Evolutionary conservation across 441 rosid genomes (phyloP).

Genomic region (Erodium texanum): DNA sequence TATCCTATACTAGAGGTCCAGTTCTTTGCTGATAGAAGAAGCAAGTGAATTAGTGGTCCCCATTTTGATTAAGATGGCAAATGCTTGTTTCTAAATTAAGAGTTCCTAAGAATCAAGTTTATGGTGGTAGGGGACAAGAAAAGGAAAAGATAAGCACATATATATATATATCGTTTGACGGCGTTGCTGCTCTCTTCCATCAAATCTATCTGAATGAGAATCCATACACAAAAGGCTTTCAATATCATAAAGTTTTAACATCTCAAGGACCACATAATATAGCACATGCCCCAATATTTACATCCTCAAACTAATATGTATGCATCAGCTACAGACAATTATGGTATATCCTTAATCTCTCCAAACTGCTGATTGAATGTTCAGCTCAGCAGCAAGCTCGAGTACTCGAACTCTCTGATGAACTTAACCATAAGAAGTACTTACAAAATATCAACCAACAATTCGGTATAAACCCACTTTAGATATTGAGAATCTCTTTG

Average conservation of each 20-base stretch:
- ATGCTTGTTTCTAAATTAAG: slow-evolving; percentile 23
- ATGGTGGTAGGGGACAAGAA: background rate
- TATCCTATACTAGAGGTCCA: slow-evolving; percentile 18
- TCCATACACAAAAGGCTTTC: slow-evolving; percentile 20
- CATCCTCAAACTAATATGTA: slow-evolving; percentile 26
- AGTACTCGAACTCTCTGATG: too few species aligned
- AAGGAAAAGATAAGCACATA: too few species aligned
- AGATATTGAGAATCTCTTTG: too few species aligned
- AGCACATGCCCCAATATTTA: slow-evolving; percentile 38
- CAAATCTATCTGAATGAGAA: slow-evolving; percentile 28
- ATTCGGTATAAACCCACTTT: too few species aligned
- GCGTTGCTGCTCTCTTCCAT: slow-evolving; percentile 23
- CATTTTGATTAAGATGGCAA: slow-evolving; percentile 17
- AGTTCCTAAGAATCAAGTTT: slow-evolving; percentile 17
- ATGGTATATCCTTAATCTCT: slow-evolving; percentile 10
- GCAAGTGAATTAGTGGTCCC: slow-evolving; percentile 28
- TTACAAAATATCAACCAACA: too few species aligned
- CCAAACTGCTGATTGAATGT: slow-evolving; percentile 7
- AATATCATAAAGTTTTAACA: slow-evolving; percentile 18
- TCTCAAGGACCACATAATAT: slow-evolving; percentile 24
- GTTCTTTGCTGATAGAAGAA: slow-evolving; percentile 16
- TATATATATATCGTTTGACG: slow-evolving; percentile 10
- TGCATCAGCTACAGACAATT: slow-evolving; percentile 15
- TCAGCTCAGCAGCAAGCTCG: too few species aligned
- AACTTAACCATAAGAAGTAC: too few species aligned